These are phyloP conservation scores for Ceratobasidium theobromae DNA, from an alignment of 1,284 basidiomycete genomes.

Conservation along the genomic window DNA sequence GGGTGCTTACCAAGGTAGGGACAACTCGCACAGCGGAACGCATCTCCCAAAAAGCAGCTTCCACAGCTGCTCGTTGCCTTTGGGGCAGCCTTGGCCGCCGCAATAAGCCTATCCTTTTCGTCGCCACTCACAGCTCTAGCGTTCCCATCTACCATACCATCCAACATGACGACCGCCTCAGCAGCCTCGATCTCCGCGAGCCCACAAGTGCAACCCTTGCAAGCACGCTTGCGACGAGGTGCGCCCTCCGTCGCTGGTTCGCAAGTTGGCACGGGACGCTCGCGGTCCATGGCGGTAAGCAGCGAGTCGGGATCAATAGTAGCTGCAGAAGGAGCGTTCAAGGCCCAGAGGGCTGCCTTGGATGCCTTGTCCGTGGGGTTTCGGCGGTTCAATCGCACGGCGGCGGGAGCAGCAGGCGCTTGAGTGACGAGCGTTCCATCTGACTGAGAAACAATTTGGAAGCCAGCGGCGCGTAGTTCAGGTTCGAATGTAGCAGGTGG, in stretches of 20 bases:
- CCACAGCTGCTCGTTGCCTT: slow-evolving; percentile 96
- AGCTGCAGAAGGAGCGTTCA: slow-evolving; percentile 46
- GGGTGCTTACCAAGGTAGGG: slow-evolving; percentile 88
- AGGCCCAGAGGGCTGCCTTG: slow-evolving; percentile 78
- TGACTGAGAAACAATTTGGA: slow-evolving; percentile 48
- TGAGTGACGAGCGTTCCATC: slow-evolving; percentile 36
- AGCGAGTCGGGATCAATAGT: slow-evolving; percentile 50
- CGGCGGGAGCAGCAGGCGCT: slow-evolving; percentile 42
- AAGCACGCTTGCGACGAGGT: slow-evolving; percentile 80
- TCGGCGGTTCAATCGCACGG: slow-evolving; percentile 37
- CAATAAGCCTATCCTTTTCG: slow-evolving; percentile 63
- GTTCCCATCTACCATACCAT: slow-evolving; percentile 51
- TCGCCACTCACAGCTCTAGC: slow-evolving; percentile 63
- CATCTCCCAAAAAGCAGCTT: slow-evolving; percentile 97
- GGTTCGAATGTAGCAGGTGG: slow-evolving; percentile 31
- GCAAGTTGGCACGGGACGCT: slow-evolving; percentile 44
- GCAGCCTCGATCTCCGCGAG: slow-evolving; percentile 89
- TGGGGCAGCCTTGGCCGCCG: slow-evolving; percentile 65
- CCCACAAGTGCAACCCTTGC: slow-evolving; percentile 93
- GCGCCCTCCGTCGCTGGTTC: slow-evolving; percentile 38
- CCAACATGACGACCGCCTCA: slow-evolving; percentile 69
- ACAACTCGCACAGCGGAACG: slow-evolving; percentile 93
- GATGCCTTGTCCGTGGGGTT: slow-evolving; percentile 62
- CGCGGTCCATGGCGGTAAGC: slow-evolving; percentile 51
- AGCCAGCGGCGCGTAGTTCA: slow-evolving; percentile 45